These are phyloP conservation scores for Escovopsis sp. DNA, from an alignment of 2,329 filamentous ascomycete genomes.

Conservation along the genomic window DNA sequence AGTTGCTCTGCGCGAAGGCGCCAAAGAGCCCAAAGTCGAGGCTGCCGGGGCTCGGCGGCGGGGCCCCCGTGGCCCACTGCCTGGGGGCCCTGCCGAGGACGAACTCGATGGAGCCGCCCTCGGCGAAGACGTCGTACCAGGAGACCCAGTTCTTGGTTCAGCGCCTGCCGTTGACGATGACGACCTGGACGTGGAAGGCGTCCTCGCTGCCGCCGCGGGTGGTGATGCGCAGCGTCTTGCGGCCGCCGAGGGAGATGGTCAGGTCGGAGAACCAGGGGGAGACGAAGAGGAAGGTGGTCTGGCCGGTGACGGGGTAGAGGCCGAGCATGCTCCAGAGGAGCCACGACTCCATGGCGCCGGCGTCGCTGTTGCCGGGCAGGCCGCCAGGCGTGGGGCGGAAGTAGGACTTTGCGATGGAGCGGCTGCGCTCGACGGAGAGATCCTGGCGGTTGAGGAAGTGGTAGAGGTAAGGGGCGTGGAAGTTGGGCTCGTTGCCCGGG, in stretches of 20 bases:
- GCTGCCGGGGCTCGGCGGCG: constrained; percentile 45
- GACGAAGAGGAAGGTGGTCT: constrained; percentile 51
- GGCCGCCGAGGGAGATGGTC: constrained; percentile 40
- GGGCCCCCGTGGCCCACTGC: constrained; percentile 43
- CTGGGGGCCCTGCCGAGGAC: constrained; percentile 38
- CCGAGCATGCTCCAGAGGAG: constrained; percentile 55
- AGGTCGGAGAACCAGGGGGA: constrained; percentile 49
- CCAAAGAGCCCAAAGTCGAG: background rate
- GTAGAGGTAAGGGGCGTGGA: constrained; percentile 54
- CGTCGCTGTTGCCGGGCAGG: constrained; percentile 56
- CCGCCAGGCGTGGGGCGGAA: constrained; percentile 41
- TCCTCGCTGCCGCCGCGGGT: constrained; percentile 33
- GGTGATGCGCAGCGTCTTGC: constrained; percentile 39
- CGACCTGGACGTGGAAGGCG: constrained; percentile 47
- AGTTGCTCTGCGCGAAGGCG: too few species aligned
- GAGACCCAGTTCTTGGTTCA: constrained; percentile 53
- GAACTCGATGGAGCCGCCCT: constrained; percentile 49
- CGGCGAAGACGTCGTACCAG: constrained; percentile 51
- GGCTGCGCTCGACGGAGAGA: constrained; percentile 42
- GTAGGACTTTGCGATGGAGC: constrained; percentile 42
- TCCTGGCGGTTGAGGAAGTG: constrained; percentile 51
- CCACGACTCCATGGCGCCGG: constrained; percentile 60
- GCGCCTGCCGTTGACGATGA: constrained; percentile 46
- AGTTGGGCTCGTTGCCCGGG: constrained; percentile 52
- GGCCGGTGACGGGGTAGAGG: constrained; percentile 52